phyloP scores from a whole-genome alignment of 768 basidiomycete genomes.

The Clavulina sp. region DNA sequence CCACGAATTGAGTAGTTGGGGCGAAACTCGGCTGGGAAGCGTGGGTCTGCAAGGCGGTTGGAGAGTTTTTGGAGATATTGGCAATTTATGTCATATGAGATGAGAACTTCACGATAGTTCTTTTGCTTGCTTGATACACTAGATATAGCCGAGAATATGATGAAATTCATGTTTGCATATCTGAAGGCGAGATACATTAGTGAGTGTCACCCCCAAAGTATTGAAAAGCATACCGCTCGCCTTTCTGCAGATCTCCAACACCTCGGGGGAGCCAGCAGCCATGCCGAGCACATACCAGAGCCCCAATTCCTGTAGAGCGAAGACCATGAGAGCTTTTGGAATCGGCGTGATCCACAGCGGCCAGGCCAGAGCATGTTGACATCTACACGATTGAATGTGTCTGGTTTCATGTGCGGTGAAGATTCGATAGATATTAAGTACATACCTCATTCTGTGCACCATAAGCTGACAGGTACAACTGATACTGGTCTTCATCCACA shows the following conservation, averaged over 20 bases:
- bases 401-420: background rate
- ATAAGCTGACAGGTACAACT: background rate
- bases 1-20: constrained; percentile 10
- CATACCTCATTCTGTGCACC: background rate
- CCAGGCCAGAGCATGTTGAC: constrained; percentile 9
- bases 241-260: constrained; percentile 18
- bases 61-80: constrained; percentile 17
- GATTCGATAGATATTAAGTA: no score
- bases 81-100: constrained; percentile 21
- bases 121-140: background rate
- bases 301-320: constrained; percentile 10
- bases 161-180: background rate
- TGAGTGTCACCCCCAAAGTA: background rate
- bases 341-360: constrained; percentile 7
- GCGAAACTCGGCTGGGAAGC: constrained; percentile 6
- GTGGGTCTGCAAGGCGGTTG: constrained; percentile 2
- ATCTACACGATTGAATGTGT: constrained; percentile 3
- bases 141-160: background rate
- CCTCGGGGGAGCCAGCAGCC: constrained; percentile 9
- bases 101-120: constrained; percentile 3
- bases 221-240: constrained; percentile 16
- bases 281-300: constrained; percentile 10
- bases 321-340: constrained; percentile 1
- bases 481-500: background rate
- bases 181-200: background rate